Conservation (phyloP, 345 rosid species). For the Viola odorata region DNA sequence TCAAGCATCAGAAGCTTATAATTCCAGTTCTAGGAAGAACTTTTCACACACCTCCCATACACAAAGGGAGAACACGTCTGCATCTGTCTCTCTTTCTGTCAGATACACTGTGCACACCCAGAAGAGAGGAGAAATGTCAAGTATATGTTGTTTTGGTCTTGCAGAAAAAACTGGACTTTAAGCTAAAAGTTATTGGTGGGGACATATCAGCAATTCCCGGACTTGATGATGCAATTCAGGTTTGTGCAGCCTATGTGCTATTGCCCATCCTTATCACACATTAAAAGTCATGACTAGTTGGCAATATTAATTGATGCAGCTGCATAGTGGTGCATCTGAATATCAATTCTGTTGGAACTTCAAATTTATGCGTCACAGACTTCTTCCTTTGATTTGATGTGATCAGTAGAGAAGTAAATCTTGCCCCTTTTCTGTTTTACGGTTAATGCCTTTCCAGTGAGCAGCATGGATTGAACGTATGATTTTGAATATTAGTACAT, state of each 20-base stretch:
- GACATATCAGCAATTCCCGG: slow-evolving; percentile 93
- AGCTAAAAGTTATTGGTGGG: slow-evolving; percentile 85
- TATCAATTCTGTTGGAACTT: too few relatives aligned
- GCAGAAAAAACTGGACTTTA: slow-evolving; percentile 96
- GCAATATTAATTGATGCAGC: too few relatives aligned
- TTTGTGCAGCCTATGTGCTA: slow-evolving; percentile 27
- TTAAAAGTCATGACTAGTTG: too few relatives aligned
- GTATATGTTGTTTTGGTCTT: slow-evolving; percentile 18
- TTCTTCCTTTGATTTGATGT: too few relatives aligned
- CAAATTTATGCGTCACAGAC: too few relatives aligned
- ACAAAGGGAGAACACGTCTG: neutral
- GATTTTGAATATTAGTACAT: too few relatives aligned
- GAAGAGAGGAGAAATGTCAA: neutral
- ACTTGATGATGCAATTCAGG: slow-evolving; percentile 82
- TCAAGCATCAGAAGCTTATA: slow-evolving; percentile 6
- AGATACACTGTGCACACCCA: neutral
- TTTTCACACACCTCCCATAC: neutral
- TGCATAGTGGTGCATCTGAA: too few relatives aligned
- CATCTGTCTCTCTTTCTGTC: neutral
- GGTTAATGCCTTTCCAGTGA: too few relatives aligned
- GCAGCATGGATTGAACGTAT: too few relatives aligned
- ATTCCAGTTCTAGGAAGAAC: neutral
- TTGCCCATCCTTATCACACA: neutral
- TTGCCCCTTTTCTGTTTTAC: too few relatives aligned
- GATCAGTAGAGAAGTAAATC: too few relatives aligned